phyloP scores from a whole-genome alignment of 768 basidiomycete genomes.

The Xerocomellus chrysenteron region DNA sequence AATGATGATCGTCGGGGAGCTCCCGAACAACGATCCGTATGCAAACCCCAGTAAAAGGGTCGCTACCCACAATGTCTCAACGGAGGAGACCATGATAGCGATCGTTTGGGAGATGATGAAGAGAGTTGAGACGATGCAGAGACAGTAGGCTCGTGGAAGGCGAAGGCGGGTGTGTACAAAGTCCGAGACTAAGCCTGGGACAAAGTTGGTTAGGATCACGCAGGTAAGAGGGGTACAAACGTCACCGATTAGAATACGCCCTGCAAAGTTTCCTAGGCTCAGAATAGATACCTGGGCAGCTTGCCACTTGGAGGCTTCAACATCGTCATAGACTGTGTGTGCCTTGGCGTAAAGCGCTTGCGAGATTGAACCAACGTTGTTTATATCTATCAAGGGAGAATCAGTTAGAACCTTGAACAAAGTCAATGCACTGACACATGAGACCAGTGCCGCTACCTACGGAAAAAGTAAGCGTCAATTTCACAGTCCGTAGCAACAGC shows the following conservation, averaged over 20 bases:
- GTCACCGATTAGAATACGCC: conserved; percentile 73
- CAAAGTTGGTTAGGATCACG: background rate
- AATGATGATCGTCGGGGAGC: conserved; percentile 69
- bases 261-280: conserved; percentile 78
- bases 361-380: conserved; percentile 81
- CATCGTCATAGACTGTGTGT: conserved; percentile 61
- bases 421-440: conserved; percentile 55
- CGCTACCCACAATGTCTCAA: conserved; percentile 62
- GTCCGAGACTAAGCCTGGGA: conserved; percentile 66
- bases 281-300: conserved; percentile 81
- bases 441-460: conserved; percentile 71
- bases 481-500: background rate
- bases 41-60: conserved; percentile 41
- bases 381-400: conserved; percentile 55
- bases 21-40: conserved; percentile 72
- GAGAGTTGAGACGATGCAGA: conserved; percentile 62
- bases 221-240: background rate
- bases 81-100: conserved; percentile 51
- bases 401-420: background rate
- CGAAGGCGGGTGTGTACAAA: conserved; percentile 52
- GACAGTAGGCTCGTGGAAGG: conserved; percentile 66
- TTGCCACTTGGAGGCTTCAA: conserved; percentile 72
- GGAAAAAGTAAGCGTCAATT: conserved; percentile 1
- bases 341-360: conserved; percentile 64
- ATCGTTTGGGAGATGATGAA: conserved; percentile 74